Conservation (phyloP, 192 early-diverging fungal species). For the Backusella psychrophila region DNA sequence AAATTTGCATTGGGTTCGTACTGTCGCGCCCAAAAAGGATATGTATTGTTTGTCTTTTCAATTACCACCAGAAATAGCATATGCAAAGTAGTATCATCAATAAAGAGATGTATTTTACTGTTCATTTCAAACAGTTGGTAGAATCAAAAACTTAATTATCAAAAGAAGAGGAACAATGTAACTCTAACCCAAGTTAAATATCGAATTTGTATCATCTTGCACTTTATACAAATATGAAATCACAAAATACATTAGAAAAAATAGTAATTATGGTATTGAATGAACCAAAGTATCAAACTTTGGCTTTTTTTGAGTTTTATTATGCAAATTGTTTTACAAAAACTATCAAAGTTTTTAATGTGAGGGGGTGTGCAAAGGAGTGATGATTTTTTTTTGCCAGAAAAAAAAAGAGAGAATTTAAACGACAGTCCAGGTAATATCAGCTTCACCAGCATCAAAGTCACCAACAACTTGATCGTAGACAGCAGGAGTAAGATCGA, state of each 20-base stretch:
- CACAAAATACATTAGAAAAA: neutral
- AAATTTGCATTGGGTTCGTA: conserved; percentile 73
- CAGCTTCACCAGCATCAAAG: conserved; percentile 40
- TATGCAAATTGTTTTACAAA: neutral
- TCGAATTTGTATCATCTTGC: neutral
- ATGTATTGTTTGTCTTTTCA: conserved; percentile 95
- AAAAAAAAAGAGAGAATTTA: neutral
- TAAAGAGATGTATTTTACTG: too few relatives aligned
- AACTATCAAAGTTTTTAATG: neutral
- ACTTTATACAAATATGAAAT: neutral
- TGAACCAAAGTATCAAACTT: neutral
- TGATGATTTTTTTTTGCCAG: too few relatives aligned
- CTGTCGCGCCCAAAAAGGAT: conserved; percentile 98
- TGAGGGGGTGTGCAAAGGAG: neutral
- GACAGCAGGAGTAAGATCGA: conserved; percentile 51
- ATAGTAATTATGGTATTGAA: neutral
- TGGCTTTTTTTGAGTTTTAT: neutral
- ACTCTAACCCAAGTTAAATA: too few relatives aligned
- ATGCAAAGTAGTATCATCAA: conserved; percentile 19
- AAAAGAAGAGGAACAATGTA: too few relatives aligned
- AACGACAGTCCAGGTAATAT: conserved; percentile 52
- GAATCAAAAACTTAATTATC: too few relatives aligned
- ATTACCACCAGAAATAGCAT: conserved; percentile 79
- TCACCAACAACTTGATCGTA: conserved; percentile 41
- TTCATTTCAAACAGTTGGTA: too few relatives aligned